Percentiles rank a stretch among this genome's conserved stretches.
Conservation (phyloP, 2,329 filamentous ascomycete genomes). For the Cladosporium velox region DNA sequence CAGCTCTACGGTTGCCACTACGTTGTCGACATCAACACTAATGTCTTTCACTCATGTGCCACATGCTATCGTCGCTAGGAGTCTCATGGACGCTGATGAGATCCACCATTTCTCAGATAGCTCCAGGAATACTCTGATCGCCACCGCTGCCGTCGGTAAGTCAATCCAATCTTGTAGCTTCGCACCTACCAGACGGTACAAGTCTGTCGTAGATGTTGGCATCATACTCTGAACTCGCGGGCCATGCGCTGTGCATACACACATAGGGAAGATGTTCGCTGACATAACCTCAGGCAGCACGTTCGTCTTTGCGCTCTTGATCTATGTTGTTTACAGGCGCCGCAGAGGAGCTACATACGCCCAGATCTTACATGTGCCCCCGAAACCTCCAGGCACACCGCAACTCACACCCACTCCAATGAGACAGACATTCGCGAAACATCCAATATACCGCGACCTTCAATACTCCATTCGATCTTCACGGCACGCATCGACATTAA, state of each 20-base stretch:
- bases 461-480: conserved; percentile 31
- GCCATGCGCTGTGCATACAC: not conserved
- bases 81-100: conserved; percentile 1
- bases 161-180: not conserved
- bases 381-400: conserved; percentile 23
- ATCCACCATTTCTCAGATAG: conserved; percentile 18
- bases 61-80: not conserved
- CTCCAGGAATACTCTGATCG: conserved; percentile 28
- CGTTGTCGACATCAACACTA: not conserved
- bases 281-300: conserved; percentile 23
- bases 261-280: not conserved
- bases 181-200: not conserved
- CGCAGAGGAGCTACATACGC: conserved; percentile 30
- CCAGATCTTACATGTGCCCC: conserved; percentile 30
- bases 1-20: not conserved
- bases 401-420: conserved; percentile 23
- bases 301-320: conserved; percentile 27
- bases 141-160: conserved; percentile 30
- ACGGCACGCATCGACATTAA: conserved; percentile 21
- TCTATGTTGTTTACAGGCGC: conserved; percentile 28
- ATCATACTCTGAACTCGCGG: not conserved
- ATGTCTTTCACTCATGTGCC: not conserved
- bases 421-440: conserved; percentile 11
- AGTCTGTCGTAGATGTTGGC: not conserved
- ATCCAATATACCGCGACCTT: conserved; percentile 32